A percentile compares a stretch with the other conserved stretches of the same genome.
Conservation (phyloP, 1,139 yeast species). For the Magnusiomyces magnusii region DNA sequence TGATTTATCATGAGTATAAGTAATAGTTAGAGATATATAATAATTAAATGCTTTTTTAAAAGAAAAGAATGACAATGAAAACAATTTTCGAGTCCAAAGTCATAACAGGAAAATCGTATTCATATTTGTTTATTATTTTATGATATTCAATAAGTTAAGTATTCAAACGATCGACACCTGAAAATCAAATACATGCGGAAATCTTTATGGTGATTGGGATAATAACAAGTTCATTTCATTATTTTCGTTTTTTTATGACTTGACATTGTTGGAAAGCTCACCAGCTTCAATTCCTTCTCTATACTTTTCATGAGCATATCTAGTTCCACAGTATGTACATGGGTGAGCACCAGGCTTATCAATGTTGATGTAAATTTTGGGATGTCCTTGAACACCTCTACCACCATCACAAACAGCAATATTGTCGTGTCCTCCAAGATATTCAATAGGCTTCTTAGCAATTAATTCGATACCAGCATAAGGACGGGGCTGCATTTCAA, state of each 20-base stretch:
- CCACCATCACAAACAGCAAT: constrained; percentile 84
- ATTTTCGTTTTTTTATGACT: too few species aligned
- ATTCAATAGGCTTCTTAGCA: constrained; percentile 63
- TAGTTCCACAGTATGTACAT: constrained; percentile 59
- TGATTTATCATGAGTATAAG: too few species aligned
- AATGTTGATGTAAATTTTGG: constrained; percentile 72
- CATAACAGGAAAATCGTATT: too few species aligned
- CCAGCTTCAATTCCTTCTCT: constrained; percentile 22
- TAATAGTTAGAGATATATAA: too few species aligned
- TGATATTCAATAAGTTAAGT: too few species aligned
- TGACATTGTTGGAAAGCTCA: constrained; percentile 13
- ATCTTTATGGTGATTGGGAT: too few species aligned
- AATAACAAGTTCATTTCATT: too few species aligned
- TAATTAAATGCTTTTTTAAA: too few species aligned
- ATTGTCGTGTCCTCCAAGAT: constrained; percentile 43
- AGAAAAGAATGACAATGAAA: too few species aligned
- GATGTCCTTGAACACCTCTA: constrained; percentile 74
- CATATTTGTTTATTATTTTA: too few species aligned
- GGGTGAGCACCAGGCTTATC: constrained; percentile 65
- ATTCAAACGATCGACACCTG: too few species aligned
- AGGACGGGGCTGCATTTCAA: constrained; percentile 64
- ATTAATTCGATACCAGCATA: constrained; percentile 81
- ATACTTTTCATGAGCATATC: constrained; percentile 22
- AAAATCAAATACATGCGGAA: not conserved
- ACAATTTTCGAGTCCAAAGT: too few species aligned